Evolutionary conservation across 129 eudicot genomes (phyloP), one percentile per base, ranked within the genome.

Genomic region (Escallonia rubra): DNA sequence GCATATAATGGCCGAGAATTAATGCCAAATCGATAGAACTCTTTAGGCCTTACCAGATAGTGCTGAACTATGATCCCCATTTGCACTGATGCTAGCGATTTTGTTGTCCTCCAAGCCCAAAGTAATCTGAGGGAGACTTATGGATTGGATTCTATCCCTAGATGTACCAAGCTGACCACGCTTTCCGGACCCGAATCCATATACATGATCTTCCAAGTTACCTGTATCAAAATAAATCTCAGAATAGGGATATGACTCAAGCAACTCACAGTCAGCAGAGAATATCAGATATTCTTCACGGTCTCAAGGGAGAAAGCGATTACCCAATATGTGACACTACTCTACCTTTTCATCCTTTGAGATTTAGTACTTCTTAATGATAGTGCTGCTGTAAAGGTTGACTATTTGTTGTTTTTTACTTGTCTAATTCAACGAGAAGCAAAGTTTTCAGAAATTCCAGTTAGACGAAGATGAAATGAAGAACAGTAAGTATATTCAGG

Each of bases 11-110:
- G 12, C 38, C 1, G 6, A 9, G 49, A 12, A 52, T 8, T 14
- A 39, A 69, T 54, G 54, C 10, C 62, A 43, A 10, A 3, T 50
- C 4, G 11, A 3, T 23, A 23, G 34, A 23, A 23, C 1, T 23
- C 34, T 23, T 23, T 23, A 23, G 41, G 64, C 59, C 86, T 73
- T 51, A 89, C 98, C 85, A 56, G 91, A 88, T 82, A 89, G 72
- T 64, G 92, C 95, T 64, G 86, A 88, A 78, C 96, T 89, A 66
- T 89, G 96, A 70, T 93, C 96, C 75, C 98, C 98, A 84, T 89
- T 89, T 56, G 98, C 95, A 72, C 8, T 16, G 64, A 93, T 74
- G 72, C 74, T 74, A 56, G 52, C 57, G 50, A 86, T 47, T 8
- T 80, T 51, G 43, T 67, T 78, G 66, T 85, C 75, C n/a, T 78